Percentiles rank a stretch among this genome's conserved stretches.
These are phyloP conservation scores for Saturnispora zaruensis DNA, from an alignment of 805 yeast genomes.

Conservation along the genomic window DNA sequence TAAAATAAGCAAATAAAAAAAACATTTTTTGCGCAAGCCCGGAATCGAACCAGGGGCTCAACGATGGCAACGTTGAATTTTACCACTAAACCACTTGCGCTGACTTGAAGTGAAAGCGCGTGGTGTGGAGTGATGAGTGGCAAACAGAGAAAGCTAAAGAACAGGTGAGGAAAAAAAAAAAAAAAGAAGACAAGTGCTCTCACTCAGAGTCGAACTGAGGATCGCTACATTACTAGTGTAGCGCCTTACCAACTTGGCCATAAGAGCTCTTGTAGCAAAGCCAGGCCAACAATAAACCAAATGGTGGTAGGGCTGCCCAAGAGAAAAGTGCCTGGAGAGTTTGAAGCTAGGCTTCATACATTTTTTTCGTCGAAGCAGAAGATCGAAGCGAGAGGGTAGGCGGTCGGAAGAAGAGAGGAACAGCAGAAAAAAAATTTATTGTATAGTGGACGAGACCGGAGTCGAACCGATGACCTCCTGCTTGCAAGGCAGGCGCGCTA, in stretches of 20 bases:
- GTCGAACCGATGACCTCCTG: constrained; percentile 77
- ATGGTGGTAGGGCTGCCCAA: too few relatives aligned
- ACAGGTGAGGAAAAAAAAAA: not conserved
- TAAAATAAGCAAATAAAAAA: too few relatives aligned
- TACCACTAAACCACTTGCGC: constrained; percentile 25
- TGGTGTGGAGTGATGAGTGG: not conserved
- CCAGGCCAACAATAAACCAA: too few relatives aligned
- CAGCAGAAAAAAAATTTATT: not conserved
- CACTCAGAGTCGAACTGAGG: constrained; percentile 18
- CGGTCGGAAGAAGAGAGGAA: not conserved
- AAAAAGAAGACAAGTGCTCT: constrained; percentile 10
- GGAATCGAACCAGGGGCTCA: constrained; percentile 26
- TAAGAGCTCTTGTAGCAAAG: constrained; percentile 13
- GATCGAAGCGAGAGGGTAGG: too few relatives aligned
- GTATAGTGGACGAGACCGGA: constrained; percentile 58
- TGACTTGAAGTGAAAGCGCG: not conserved
- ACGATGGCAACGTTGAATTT: constrained; percentile 24
- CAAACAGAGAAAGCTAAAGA: not conserved
- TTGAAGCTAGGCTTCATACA: too few relatives aligned
- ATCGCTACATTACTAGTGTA: constrained; percentile 18
- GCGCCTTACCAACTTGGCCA: constrained; percentile 19
- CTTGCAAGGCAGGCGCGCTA: constrained; percentile 79
- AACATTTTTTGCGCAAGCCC: constrained; percentile 26
- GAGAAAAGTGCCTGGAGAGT: too few relatives aligned
- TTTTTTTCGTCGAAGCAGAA: too few relatives aligned